Evolutionary conservation across 164 flowering plant species (phyloP).

Genomic region (Tetracentron sinense): DNA sequence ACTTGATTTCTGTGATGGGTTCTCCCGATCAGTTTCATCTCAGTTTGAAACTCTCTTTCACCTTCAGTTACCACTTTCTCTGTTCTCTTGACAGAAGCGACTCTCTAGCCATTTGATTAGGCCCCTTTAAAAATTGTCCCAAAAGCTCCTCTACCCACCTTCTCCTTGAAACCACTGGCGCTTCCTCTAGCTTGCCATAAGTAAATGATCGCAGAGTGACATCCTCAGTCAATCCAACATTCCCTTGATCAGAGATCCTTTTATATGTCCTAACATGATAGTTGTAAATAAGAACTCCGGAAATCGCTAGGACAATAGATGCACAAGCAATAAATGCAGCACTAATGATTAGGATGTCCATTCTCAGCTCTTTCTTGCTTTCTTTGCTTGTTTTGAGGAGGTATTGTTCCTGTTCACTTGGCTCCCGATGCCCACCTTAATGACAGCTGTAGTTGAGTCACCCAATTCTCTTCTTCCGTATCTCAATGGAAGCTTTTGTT

Average conservation of each 20-base stretch:
- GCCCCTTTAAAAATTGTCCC: conserved; percentile 18
- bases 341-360: neutral
- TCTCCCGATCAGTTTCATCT: conserved; percentile 20
- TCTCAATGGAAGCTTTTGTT: conserved; percentile 3
- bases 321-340: neutral
- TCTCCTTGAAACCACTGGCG: conserved; percentile 17
- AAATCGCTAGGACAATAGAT: neutral
- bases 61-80: conserved; percentile 10
- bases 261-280: neutral
- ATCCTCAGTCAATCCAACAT: neutral
- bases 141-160: conserved; percentile 17
- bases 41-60: conserved; percentile 16
- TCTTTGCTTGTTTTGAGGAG: neutral
- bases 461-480: neutral
- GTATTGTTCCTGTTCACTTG: neutral
- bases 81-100: conserved; percentile 16
- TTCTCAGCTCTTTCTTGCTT: neutral
- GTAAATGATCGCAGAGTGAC: conserved; percentile 16
- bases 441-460: neutral
- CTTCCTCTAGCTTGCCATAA: conserved; percentile 14
- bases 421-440: neutral
- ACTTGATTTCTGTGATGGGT: conserved; percentile 21
- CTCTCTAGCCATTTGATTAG: conserved; percentile 6
- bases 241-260: neutral
- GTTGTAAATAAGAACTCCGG: neutral